Conservation (phyloP, 2,329 filamentous ascomycete species). For the Neopestalotiopsis rosae region DNA sequence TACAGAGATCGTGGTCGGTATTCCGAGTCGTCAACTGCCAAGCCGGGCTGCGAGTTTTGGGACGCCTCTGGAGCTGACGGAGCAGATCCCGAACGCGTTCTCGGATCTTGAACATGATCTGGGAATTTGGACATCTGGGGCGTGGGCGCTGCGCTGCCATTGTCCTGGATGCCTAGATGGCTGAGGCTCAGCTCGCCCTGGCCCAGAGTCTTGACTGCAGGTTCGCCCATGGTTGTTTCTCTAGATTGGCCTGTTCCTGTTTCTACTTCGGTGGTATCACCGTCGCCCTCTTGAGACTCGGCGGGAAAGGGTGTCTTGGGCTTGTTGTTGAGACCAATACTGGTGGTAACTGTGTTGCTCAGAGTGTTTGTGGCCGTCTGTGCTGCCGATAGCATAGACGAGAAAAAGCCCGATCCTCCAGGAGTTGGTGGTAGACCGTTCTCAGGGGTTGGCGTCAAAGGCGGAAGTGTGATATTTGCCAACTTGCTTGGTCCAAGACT, state of each 20-base stretch:
- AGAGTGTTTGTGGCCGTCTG: constrained; percentile 86
- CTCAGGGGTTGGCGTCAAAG: constrained; percentile 80
- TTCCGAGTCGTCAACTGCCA: constrained; percentile 41
- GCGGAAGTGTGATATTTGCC: constrained; percentile 74
- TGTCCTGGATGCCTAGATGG: constrained; percentile 79
- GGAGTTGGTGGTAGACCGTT: constrained; percentile 56
- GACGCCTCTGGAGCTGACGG: constrained; percentile 49
- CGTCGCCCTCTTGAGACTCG: constrained; percentile 37
- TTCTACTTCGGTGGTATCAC: constrained; percentile 49
- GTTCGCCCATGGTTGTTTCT: constrained; percentile 56
- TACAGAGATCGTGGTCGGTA: constrained; percentile 55
- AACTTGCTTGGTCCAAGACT: constrained; percentile 81
- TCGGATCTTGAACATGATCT: constrained; percentile 49
- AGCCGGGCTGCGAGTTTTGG: constrained; percentile 34
- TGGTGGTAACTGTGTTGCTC: constrained; percentile 75
- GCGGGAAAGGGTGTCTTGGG: constrained; percentile 41
- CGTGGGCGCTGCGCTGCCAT: constrained; percentile 57
- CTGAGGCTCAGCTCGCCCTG: constrained; percentile 87
- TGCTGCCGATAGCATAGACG: constrained; percentile 88
- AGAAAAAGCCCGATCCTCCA: constrained; percentile 79
- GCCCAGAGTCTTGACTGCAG: constrained; percentile 87
- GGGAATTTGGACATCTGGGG: constrained; percentile 61
- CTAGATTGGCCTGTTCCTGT: constrained; percentile 47
- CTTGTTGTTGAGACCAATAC: constrained; percentile 57
- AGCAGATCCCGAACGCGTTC: constrained; percentile 63